These are phyloP conservation scores for Talaromyces rugulosus DNA, from an alignment of 2,329 filamentous ascomycete genomes.

Conservation along the genomic window DNA sequence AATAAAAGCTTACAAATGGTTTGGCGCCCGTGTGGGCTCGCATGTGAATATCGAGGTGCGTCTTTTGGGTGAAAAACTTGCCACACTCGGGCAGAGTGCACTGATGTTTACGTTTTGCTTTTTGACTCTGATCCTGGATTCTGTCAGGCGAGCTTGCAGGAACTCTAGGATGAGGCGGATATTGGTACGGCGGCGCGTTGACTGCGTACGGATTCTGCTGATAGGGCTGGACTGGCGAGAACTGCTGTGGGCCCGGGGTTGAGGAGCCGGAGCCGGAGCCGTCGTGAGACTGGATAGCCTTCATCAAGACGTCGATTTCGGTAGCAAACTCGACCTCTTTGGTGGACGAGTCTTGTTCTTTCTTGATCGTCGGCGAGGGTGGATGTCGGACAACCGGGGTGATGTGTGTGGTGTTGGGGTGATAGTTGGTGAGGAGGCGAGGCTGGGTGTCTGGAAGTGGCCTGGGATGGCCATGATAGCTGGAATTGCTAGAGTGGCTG, in stretches of 20 bases:
- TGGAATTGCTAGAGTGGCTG: background rate
- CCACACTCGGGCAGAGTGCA: constrained; percentile 71
- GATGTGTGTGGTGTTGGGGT: background rate
- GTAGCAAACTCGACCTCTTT: constrained; percentile 67
- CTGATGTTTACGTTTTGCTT: constrained; percentile 59
- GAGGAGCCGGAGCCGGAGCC: background rate
- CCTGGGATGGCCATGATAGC: background rate
- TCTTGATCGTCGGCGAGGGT: background rate
- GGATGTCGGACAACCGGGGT: background rate
- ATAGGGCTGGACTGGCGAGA: constrained; percentile 23
- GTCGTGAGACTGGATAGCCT: constrained; percentile 64
- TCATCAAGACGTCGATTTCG: constrained; percentile 83
- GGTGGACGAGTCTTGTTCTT: constrained; percentile 4
- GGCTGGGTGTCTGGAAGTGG: background rate
- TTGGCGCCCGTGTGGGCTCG: constrained; percentile 85
- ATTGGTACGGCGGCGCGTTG: constrained; percentile 19
- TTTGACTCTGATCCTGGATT: constrained; percentile 28
- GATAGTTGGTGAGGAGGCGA: background rate
- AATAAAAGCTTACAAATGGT: constrained; percentile 69
- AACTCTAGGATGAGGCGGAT: constrained; percentile 7
- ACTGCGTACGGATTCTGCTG: constrained; percentile 17
- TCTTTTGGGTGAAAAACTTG: constrained; percentile 86
- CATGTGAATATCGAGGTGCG: constrained; percentile 85
- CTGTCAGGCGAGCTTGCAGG: constrained; percentile 8
- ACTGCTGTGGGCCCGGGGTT: constrained; percentile 25